Conservation (phyloP, 1,139 yeast genomes). For the Kluyveromyces sp. region DNA sequence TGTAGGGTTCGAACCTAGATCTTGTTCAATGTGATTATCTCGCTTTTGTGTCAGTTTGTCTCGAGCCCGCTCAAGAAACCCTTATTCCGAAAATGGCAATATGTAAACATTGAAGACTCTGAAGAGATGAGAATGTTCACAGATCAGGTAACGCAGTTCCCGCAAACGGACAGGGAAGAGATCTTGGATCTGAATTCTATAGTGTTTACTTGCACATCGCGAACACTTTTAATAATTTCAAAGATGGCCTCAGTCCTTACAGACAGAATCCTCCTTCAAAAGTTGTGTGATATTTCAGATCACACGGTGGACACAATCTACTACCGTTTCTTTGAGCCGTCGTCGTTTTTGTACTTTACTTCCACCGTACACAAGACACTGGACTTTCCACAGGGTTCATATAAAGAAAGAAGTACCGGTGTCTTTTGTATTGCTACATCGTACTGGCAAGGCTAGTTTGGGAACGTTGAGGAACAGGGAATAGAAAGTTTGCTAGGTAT, state of each 20-base stretch:
- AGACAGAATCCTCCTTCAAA: not conserved
- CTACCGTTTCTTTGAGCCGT: no score
- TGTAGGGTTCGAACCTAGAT: not conserved
- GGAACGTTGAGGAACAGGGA: not conserved
- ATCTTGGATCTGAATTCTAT: not conserved
- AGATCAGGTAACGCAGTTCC: constrained; percentile 5
- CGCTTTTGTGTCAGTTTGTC: not conserved
- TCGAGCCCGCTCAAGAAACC: constrained; percentile 31
- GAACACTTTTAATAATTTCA: not conserved
- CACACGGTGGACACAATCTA: not conserved
- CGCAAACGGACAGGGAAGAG: constrained; percentile 4
- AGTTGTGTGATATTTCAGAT: not conserved
- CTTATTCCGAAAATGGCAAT: constrained; percentile 12
- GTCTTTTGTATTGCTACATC: not conserved
- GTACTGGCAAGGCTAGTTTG: no score
- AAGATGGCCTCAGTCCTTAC: no score
- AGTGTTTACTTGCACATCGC: not conserved
- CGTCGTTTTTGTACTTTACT: not conserved
- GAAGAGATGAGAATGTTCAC: constrained; percentile 2
- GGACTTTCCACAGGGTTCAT: not conserved
- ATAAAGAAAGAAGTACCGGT: not conserved
- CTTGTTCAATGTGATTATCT: not conserved
- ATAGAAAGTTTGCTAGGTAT: not conserved
- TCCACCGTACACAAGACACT: not conserved
- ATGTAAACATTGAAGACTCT: constrained; percentile 3